A percentile compares a stretch with the other conserved stretches of the same genome.
phyloP scores from a whole-genome alignment of 495 filamentous ascomycete species.

The Clavariopsis aquatica region DNA sequence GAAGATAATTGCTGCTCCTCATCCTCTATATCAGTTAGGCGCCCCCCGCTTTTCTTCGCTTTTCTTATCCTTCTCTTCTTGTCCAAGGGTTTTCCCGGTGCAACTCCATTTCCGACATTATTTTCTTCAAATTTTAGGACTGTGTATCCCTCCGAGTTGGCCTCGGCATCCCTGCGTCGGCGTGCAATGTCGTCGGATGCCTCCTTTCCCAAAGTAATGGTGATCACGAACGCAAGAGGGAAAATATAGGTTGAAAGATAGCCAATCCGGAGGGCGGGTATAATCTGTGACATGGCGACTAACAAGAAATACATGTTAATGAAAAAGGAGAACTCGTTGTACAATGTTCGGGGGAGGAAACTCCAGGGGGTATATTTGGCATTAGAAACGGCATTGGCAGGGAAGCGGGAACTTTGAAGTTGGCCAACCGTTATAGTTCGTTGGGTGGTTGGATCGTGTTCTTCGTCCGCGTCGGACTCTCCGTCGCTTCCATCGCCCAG shows the following conservation, averaged over 20 bases:
- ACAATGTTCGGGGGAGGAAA: constrained; percentile 90
- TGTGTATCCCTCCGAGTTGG: constrained; percentile 87
- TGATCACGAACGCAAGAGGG: constrained; percentile 86
- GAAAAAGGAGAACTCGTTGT: constrained; percentile 99
- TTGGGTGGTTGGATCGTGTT: constrained; percentile 42
- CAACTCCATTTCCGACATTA: constrained; percentile 28
- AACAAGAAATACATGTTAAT: constrained; percentile 99
- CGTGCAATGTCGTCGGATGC: constrained; percentile 90
- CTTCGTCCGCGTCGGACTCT: constrained; percentile 37
- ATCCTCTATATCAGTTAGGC: constrained; percentile 46
- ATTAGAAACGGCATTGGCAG: constrained; percentile 89
- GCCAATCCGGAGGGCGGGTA: constrained; percentile 85
- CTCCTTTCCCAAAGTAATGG: constrained; percentile 92
- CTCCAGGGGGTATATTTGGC: constrained; percentile 97
- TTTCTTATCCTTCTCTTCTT: constrained; percentile 27
- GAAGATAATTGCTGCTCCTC: constrained; percentile 48
- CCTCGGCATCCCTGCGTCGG: constrained; percentile 83
- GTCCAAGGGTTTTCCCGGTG: constrained; percentile 31
- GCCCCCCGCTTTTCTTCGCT: constrained; percentile 32
- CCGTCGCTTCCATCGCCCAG: constrained; percentile 30
- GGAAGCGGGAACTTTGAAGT: constrained; percentile 58
- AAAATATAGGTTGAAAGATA: constrained; percentile 94
- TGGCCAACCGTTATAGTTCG: constrained; percentile 45
- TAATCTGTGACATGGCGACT: constrained; percentile 89
- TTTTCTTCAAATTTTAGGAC: constrained; percentile 65